Evolutionary conservation across 345 rosid species (phyloP).

Genomic region (Cardamine occulta): DNA sequence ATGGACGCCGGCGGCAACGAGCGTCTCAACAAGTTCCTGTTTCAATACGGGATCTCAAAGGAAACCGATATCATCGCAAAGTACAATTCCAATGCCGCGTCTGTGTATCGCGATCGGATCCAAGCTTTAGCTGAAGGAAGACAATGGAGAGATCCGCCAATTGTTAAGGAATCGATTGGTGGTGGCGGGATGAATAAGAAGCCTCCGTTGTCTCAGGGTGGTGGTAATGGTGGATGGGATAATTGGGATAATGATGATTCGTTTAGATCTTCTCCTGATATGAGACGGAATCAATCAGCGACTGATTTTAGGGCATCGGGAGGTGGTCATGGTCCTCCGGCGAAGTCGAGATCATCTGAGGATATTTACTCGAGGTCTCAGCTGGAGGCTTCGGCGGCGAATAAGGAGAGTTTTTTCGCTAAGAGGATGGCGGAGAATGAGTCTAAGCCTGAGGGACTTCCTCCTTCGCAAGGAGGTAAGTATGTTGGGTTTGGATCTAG

Average conservation of each 20-base stretch:
- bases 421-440: slow-evolving; percentile 76
- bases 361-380: slow-evolving; percentile 79
- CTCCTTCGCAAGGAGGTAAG: slow-evolving; percentile 95
- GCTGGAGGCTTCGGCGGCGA: slow-evolving; percentile 87
- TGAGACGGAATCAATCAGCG: slow-evolving; percentile 85
- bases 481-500: slow-evolving; percentile 96
- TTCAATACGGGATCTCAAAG: slow-evolving; percentile 71
- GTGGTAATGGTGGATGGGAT: slow-evolving; percentile 79
- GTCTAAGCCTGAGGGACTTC: slow-evolving; percentile 82
- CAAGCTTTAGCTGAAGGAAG: slow-evolving; percentile 86
- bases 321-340: slow-evolving; percentile 55
- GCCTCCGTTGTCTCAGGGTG: slow-evolving; percentile 50
- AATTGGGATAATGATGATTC: slow-evolving; percentile 88
- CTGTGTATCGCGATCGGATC: slow-evolving; percentile 80
- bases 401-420: slow-evolving; percentile 79
- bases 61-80: slow-evolving; percentile 79
- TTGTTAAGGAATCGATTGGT: slow-evolving; percentile 59
- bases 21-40: slow-evolving; percentile 66
- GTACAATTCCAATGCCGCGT: slow-evolving; percentile 84
- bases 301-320: slow-evolving; percentile 62
- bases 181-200: slow-evolving; percentile 61
- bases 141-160: slow-evolving; percentile 86
- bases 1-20: slow-evolving; percentile 98
- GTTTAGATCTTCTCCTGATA: slow-evolving; percentile 61
- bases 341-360: slow-evolving; percentile 74